These are phyloP conservation scores for Daldinia caldariorum DNA, from an alignment of 495 filamentous ascomycete species.

Conservation along the genomic window DNA sequence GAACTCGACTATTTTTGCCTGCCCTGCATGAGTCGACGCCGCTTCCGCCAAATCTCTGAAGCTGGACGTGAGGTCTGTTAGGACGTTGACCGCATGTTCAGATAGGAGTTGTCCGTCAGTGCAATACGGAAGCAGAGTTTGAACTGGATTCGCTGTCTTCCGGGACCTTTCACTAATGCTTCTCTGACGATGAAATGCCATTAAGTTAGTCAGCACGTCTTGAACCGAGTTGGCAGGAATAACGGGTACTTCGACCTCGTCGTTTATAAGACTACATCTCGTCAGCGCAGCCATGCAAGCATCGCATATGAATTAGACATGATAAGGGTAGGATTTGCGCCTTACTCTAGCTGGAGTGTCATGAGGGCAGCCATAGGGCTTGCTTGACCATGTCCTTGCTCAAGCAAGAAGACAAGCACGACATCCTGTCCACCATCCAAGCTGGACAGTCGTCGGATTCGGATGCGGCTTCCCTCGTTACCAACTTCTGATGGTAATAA, in stretches of 20 bases:
- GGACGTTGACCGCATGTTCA: constrained; percentile 56
- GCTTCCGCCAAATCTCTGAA: constrained; percentile 59
- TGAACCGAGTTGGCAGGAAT: constrained; percentile 48
- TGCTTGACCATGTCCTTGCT: constrained; percentile 42
- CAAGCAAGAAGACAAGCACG: constrained; percentile 65
- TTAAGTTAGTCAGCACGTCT: constrained; percentile 43
- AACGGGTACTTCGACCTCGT: constrained; percentile 47
- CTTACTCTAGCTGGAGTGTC: constrained; percentile 57
- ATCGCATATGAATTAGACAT: not conserved
- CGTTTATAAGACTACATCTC: constrained; percentile 33
- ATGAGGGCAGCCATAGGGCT: constrained; percentile 49
- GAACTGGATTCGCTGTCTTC: constrained; percentile 36
- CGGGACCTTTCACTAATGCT: constrained; percentile 14
- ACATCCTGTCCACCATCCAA: constrained; percentile 54
- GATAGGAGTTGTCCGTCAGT: constrained; percentile 50
- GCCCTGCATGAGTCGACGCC: constrained; percentile 49
- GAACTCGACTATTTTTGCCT: constrained; percentile 49
- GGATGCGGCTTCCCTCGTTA: constrained; percentile 41
- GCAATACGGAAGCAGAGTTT: constrained; percentile 59
- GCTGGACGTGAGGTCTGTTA: constrained; percentile 60
- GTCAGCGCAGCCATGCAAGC: constrained; percentile 22
- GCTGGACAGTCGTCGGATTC: constrained; percentile 61
- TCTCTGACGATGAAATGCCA: constrained; percentile 45
- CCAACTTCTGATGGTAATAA: constrained; percentile 61
- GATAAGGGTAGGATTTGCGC: not conserved